A percentile compares a stretch with the other conserved stretches of the same genome.
Evolutionary conservation across 805 yeast species (phyloP).

Genomic region (Candida succiphila): DNA sequence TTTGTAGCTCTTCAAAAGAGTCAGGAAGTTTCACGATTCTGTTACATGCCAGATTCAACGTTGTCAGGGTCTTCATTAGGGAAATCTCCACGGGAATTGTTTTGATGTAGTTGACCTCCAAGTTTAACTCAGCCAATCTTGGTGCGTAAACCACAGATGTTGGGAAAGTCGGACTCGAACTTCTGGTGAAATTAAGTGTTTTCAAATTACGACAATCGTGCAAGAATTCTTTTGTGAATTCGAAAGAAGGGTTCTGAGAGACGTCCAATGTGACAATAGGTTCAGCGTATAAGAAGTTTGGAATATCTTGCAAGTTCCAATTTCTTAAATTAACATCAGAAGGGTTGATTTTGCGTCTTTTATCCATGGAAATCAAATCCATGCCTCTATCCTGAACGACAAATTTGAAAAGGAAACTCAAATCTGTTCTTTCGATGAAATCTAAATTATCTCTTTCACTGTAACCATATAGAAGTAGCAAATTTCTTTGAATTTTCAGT

Average conservation of each 20-base stretch:
- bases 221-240: constrained; percentile 75
- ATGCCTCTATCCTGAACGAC: constrained; percentile 64
- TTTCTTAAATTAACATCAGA: constrained; percentile 66
- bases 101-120: constrained; percentile 72
- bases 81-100: constrained; percentile 49
- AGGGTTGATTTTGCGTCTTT: constrained; percentile 41
- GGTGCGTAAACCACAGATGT: constrained; percentile 60
- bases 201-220: constrained; percentile 67
- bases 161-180: constrained; percentile 71
- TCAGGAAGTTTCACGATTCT: constrained; percentile 55
- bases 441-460: constrained; percentile 66
- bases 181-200: constrained; percentile 57
- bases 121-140: constrained; percentile 53
- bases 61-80: constrained; percentile 41
- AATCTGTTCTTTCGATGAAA: constrained; percentile 75
- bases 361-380: constrained; percentile 21
- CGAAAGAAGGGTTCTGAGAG: constrained; percentile 78
- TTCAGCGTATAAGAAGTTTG: constrained; percentile 71
- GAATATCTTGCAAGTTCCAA: constrained; percentile 73
- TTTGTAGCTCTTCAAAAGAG: constrained; percentile 43
- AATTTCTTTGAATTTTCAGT: constrained; percentile 62
- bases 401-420: constrained; percentile 75
- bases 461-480: constrained; percentile 70
- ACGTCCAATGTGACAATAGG: constrained; percentile 78
- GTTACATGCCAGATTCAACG: constrained; percentile 65